Evolutionary conservation across 352 stramenopile species (phyloP).

Genomic region (Phytophthora colocasiae): DNA sequence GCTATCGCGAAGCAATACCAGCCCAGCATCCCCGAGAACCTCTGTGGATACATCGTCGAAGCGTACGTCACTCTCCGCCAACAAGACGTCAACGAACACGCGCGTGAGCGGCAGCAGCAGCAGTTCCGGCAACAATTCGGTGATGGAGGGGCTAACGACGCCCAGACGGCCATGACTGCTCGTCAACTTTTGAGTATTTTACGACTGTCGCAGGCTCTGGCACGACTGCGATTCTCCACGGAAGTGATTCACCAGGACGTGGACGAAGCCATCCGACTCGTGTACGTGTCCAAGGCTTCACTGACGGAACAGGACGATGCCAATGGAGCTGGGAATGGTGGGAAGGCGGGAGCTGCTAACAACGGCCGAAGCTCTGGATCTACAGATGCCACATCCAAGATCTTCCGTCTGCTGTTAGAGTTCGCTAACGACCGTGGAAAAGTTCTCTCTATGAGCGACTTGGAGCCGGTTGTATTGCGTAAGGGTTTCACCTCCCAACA

Average conservation of each 20-base stretch:
- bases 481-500: conserved; percentile 98
- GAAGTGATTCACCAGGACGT: conserved; percentile 98
- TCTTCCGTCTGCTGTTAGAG: conserved; percentile 96
- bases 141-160: conserved; percentile 71
- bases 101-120: conserved; percentile 67
- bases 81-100: conserved; percentile 89
- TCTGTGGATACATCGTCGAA: conserved; percentile 98
- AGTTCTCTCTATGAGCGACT: conserved; percentile 86
- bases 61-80: conserved; percentile 97
- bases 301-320: conserved; percentile 90
- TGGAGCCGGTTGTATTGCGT: conserved; percentile 95
- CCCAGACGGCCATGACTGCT: conserved; percentile 98
- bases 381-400: conserved; percentile 94
- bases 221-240: conserved; percentile 95
- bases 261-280: conserved; percentile 96
- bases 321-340: conserved; percentile 37
- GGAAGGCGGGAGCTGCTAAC: conserved; percentile 21
- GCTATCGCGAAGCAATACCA: conserved; percentile 90
- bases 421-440: conserved; percentile 85
- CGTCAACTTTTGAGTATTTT: conserved; percentile 99
- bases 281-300: conserved; percentile 98
- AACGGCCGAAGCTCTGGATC: conserved; percentile 44
- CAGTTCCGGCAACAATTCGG: conserved; percentile 48
- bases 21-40: conserved; percentile 89
- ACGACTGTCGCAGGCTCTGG: conserved; percentile 96